Conservation (phyloP, 208 protist species). For the Blechomonas ayalai region DNA sequence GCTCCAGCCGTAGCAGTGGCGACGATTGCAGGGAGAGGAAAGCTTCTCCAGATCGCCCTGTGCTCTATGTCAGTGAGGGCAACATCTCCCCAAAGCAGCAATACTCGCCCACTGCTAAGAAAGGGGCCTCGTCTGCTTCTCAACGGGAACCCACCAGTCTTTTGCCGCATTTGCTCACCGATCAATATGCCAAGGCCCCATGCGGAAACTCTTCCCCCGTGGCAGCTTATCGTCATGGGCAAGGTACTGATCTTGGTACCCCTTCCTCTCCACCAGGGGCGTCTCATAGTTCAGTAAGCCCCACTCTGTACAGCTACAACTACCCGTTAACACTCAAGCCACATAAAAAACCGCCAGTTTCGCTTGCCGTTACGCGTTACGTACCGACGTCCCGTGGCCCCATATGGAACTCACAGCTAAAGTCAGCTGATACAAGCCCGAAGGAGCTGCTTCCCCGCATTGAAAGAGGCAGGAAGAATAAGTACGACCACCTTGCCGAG, state of each 20-base stretch:
- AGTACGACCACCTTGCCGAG: conserved; percentile 18
- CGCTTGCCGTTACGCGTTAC: conserved; percentile 13
- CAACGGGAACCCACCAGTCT: too few relatives aligned
- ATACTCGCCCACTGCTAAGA: too few relatives aligned
- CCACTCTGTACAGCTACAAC: conserved; percentile 15
- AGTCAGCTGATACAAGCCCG: conserved; percentile 1
- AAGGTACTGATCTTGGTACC: conserved; percentile 1
- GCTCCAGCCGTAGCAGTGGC: too few relatives aligned
- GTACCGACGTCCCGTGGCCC: neutral
- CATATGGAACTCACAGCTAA: conserved; percentile 27
- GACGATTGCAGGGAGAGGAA: too few relatives aligned
- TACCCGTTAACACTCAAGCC: conserved; percentile 18
- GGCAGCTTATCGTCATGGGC: neutral
- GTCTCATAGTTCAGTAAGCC: conserved; percentile 2
- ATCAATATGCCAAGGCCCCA: too few relatives aligned
- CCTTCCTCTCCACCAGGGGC: too few relatives aligned
- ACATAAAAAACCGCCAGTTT: conserved; percentile 8
- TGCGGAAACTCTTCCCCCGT: too few relatives aligned
- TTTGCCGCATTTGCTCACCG: too few relatives aligned
- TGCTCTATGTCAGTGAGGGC: too few relatives aligned
- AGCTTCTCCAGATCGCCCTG: too few relatives aligned
- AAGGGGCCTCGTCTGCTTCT: too few relatives aligned
- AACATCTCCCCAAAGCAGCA: too few relatives aligned
- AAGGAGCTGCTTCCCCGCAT: conserved; percentile 32
- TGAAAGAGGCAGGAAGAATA: conserved; percentile 12